Evolutionary conservation across 2,329 filamentous ascomycete genomes (phyloP).

Genomic region (Sporothrix schenckii): DNA sequence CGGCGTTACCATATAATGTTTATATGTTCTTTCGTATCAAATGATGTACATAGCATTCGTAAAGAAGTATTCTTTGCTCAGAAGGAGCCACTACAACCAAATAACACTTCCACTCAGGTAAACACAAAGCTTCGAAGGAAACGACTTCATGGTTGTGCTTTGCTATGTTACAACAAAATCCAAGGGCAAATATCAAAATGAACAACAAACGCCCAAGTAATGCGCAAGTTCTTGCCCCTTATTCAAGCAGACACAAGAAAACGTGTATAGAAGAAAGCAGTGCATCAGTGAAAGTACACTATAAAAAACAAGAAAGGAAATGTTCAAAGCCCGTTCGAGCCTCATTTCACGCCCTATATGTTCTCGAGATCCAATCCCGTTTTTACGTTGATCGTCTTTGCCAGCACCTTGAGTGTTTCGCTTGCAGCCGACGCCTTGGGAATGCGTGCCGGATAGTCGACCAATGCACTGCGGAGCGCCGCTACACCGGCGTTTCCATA

Average conservation of each 20-base stretch:
- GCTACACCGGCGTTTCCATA: slow-evolving; percentile 78
- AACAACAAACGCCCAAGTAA: slow-evolving; percentile 17
- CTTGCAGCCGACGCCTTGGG: slow-evolving; percentile 54
- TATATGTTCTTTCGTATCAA: background rate
- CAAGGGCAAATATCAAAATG: background rate
- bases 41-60: background rate
- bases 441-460: slow-evolving; percentile 70
- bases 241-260: background rate
- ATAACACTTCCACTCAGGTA: background rate
- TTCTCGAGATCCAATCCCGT: slow-evolving; percentile 51
- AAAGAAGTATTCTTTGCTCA: background rate
- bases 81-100: background rate
- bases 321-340: background rate
- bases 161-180: slow-evolving; percentile 1
- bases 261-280: background rate
- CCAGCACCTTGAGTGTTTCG: slow-evolving; percentile 57
- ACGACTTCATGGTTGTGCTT: background rate
- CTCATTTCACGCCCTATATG: slow-evolving; percentile 8
- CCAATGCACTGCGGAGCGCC: slow-evolving; percentile 68
- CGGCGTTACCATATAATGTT: background rate
- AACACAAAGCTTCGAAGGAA: background rate
- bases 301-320: background rate
- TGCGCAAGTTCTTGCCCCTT: background rate
- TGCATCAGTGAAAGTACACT: background rate
- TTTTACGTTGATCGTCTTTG: slow-evolving; percentile 55